These are phyloP conservation scores for Pneumocystis jirovecii DNA, from an alignment of 1,139 yeast genomes.

Conservation along the genomic window DNA sequence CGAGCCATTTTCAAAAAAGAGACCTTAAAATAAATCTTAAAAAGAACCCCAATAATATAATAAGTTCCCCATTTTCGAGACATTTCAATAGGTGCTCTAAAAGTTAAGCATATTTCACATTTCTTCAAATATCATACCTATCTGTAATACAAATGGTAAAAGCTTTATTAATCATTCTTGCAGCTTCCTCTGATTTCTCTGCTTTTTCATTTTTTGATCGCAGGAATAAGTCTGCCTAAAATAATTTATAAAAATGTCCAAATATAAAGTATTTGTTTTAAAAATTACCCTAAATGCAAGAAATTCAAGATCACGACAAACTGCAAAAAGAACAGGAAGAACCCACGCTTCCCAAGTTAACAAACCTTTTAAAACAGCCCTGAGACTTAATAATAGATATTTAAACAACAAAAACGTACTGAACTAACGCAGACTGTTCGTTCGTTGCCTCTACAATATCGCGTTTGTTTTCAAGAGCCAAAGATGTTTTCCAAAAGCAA, in stretches of 20 bases:
- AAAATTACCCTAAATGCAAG: constrained; percentile 22
- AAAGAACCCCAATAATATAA: constrained; percentile 56
- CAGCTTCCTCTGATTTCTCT: constrained; percentile 46
- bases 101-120: neutral
- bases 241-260: neutral
- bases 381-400: neutral
- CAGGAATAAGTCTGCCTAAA: constrained; percentile 2
- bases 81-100: constrained; percentile 32
- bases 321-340: constrained; percentile 40
- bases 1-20: constrained; percentile 14
- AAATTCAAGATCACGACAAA: constrained; percentile 41
- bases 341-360: constrained; percentile 35
- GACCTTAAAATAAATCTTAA: constrained; percentile 54
- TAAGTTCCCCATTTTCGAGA: constrained; percentile 57
- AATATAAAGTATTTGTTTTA: neutral
- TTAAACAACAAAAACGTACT: neutral
- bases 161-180: constrained; percentile 45
- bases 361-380: neutral
- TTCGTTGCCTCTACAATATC: neutral
- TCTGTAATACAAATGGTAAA: constrained; percentile 72
- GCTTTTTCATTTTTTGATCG: constrained; percentile 17
- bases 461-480: neutral
- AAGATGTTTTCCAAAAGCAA: constrained; percentile 1
- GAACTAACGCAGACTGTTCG: neutral
- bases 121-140: constrained; percentile 15